Evolutionary conservation across 225 moss, liverwort and hornwort genomes (phyloP).

Genomic region (Sphagnum contortum): DNA sequence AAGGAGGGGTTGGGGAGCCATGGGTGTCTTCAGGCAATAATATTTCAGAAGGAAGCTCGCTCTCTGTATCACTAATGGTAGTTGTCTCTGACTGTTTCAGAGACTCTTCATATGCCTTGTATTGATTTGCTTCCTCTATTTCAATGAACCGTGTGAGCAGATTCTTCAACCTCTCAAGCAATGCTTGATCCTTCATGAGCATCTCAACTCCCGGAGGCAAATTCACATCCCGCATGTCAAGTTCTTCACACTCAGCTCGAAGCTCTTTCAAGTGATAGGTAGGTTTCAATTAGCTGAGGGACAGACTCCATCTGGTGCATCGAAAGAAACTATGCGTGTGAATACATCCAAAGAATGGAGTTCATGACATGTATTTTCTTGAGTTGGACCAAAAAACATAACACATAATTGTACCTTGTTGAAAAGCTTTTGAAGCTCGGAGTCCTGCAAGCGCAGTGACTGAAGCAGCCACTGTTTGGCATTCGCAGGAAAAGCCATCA

Average conservation of each 20-base stretch:
- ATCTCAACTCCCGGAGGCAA: slow-evolving; percentile 72
- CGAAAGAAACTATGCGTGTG: slow-evolving; percentile 2
- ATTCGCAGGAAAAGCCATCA: slow-evolving; percentile 73
- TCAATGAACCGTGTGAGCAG: slow-evolving; percentile 77
- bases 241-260: slow-evolving; percentile 74
- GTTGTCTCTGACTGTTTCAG: slow-evolving; percentile 7
- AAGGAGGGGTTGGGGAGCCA: slow-evolving; percentile 8
- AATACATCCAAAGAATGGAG: not conserved
- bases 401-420: slow-evolving; percentile 46
- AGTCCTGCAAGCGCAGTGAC: slow-evolving; percentile 72
- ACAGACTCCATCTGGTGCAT: slow-evolving; percentile 72
- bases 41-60: slow-evolving; percentile 12
- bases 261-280: slow-evolving; percentile 64
- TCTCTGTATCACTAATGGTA: slow-evolving; percentile 8
- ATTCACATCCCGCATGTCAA: slow-evolving; percentile 56
- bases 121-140: slow-evolving; percentile 24
- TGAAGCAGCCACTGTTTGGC: slow-evolving; percentile 95
- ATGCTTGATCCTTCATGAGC: slow-evolving; percentile 87
- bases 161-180: slow-evolving; percentile 73
- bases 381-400: not conserved
- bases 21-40: no score
- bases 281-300: slow-evolving; percentile 44
- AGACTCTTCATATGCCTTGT: slow-evolving; percentile 20
- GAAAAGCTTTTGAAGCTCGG: slow-evolving; percentile 80
- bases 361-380: not conserved